A percentile compares a stretch with the other conserved stretches of the same genome.
Evolutionary conservation across 805 yeast genomes (phyloP).

Genomic region (Yarrowia alimentaria): DNA sequence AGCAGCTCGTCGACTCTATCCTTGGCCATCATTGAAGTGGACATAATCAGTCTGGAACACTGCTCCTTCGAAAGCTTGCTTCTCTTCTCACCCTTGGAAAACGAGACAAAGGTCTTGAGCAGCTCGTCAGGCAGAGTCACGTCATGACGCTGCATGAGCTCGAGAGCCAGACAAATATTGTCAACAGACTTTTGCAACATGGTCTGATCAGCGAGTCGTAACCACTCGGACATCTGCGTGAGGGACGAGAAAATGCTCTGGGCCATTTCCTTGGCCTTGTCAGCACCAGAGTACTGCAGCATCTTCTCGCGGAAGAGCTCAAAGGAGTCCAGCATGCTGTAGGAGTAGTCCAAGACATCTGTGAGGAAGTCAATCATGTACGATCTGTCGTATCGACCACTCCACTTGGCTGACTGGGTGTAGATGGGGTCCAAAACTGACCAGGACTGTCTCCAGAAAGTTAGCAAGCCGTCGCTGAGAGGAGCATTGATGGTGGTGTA

Average conservation of each 20-base stretch:
- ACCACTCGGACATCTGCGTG: conserved; percentile 70
- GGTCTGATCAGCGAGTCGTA: conserved; percentile 76
- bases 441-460: conserved; percentile 77
- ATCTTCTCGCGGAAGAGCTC: conserved; percentile 43
- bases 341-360: conserved; percentile 78
- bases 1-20: conserved; percentile 18
- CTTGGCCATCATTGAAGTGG: conserved; percentile 2
- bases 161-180: conserved; percentile 44
- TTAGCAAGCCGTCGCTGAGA: conserved; percentile 37
- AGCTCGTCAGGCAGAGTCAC: conserved; percentile 54
- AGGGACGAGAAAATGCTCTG: conserved; percentile 55
- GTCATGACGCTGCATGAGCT: conserved; percentile 52
- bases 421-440: conserved; percentile 65
- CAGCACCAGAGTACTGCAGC: conserved; percentile 10
- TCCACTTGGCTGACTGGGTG: conserved; percentile 71
- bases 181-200: conserved; percentile 70
- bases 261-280: conserved; percentile 40
- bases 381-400: conserved; percentile 54
- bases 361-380: conserved; percentile 77
- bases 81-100: conserved; percentile 12
- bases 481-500: conserved; percentile 36
- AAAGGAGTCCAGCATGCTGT: conserved; percentile 63
- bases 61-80: conserved; percentile 23
- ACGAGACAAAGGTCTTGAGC: conserved; percentile 1
- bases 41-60: conserved; percentile 15